Conservation (phyloP, 768 basidiomycete species). For the Lactarius sp. region DNA sequence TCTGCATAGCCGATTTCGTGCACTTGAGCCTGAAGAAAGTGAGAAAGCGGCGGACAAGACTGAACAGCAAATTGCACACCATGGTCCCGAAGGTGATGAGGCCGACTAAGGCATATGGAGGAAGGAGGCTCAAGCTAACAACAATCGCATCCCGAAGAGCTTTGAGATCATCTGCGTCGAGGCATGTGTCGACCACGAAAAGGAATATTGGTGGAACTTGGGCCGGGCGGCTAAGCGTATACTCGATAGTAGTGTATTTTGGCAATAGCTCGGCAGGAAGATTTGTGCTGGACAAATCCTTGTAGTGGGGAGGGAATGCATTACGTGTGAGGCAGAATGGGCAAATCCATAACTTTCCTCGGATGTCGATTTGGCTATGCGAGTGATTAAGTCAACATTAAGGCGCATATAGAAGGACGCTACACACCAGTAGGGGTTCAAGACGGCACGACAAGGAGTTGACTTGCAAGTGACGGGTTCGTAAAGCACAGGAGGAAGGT, state of each 20-base stretch:
- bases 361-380: constrained; percentile 92
- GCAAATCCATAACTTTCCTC: constrained; percentile 99
- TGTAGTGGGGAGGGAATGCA: constrained; percentile 97
- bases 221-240: constrained; percentile 89
- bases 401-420: constrained; percentile 1
- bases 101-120: constrained; percentile 91
- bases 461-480: constrained; percentile 99
- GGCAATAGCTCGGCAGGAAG: constrained; percentile 93
- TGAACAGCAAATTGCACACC: constrained; percentile 44
- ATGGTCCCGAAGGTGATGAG: constrained; percentile 96
- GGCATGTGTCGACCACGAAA: constrained; percentile 94
- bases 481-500: constrained; percentile 93
- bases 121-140: constrained; percentile 87
- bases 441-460: constrained; percentile 84
- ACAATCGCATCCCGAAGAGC: constrained; percentile 93
- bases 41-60: neutral
- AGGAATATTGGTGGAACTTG: constrained; percentile 95
- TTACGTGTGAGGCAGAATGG: constrained; percentile 97
- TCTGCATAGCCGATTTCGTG: constrained; percentile 96
- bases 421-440: constrained; percentile 93
- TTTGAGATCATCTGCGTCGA: constrained; percentile 94
- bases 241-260: constrained; percentile 99
- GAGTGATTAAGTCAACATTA: constrained; percentile 12
- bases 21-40: constrained; percentile 75
- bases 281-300: constrained; percentile 96